phyloP scores from a whole-genome alignment of 495 filamentous ascomycete species.

The Xylaria sp. region DNA sequence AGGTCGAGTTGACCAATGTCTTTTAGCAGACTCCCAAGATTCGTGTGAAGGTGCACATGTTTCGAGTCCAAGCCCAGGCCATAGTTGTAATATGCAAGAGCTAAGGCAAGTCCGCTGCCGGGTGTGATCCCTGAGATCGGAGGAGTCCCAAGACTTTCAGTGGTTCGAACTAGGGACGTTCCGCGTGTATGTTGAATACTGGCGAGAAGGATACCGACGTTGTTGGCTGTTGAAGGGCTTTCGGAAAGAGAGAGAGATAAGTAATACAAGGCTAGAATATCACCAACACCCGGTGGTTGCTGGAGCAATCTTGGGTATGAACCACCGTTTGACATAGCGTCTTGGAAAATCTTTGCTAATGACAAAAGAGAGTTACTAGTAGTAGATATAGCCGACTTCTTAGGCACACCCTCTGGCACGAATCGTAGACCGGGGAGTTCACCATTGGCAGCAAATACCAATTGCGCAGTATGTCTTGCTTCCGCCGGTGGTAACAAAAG shows the following conservation, averaged over 20 bases:
- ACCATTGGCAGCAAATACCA: conserved; percentile 81
- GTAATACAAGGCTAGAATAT: conserved; percentile 96
- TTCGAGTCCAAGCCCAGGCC: conserved; percentile 82
- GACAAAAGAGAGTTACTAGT: conserved; percentile 96
- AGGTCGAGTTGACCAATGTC: conserved; percentile 92
- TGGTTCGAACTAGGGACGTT: conserved; percentile 47
- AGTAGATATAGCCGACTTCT: conserved; percentile 85
- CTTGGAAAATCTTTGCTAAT: conserved; percentile 97
- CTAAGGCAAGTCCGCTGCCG: conserved; percentile 87
- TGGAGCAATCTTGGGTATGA: conserved; percentile 63
- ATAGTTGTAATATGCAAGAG: conserved; percentile 94
- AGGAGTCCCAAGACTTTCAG: conserved; percentile 42
- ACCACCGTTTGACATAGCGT: conserved; percentile 88
- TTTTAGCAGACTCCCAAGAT: conserved; percentile 92
- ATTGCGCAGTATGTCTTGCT: conserved; percentile 81
- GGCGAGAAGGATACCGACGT: conserved; percentile 95
- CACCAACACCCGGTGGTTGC: conserved; percentile 77
- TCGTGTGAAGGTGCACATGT: conserved; percentile 98
- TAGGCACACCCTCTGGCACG: conserved; percentile 73
- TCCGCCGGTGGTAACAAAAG: conserved; percentile 83
- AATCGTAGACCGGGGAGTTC: conserved; percentile 83
- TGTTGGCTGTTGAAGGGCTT: conserved; percentile 97
- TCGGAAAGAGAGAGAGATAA: conserved; percentile 93
- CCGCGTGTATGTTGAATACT: conserved; percentile 79
- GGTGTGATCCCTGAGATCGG: conserved; percentile 80